Conservation (phyloP, 176 grass and related monocot species). For the Miscanthus lutarioriparius region DNA sequence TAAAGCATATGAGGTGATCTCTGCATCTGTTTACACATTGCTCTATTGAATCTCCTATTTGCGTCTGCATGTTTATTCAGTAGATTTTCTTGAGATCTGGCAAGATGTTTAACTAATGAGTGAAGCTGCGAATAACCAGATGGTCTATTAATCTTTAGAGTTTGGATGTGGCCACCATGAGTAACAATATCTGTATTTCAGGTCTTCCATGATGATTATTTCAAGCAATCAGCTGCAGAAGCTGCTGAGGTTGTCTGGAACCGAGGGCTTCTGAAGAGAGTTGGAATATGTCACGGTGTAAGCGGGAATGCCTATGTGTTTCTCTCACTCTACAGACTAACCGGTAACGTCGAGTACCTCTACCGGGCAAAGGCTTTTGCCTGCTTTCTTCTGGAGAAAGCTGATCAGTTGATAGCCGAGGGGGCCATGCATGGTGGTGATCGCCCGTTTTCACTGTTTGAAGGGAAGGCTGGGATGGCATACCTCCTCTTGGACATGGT, state of each 20-base stretch:
- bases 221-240: conserved; percentile 61
- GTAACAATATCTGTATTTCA: conserved; percentile 36
- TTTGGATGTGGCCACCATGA: not conserved
- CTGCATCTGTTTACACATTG: not conserved
- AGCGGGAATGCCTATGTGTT: conserved; percentile 82
- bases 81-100: not conserved
- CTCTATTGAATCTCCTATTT: not conserved
- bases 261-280: conserved; percentile 78
- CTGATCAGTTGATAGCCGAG: conserved; percentile 58
- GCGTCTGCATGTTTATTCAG: not conserved
- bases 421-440: conserved; percentile 81
- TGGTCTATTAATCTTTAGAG: not conserved
- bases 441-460: conserved; percentile 82
- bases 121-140: not conserved
- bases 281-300: conserved; percentile 85
- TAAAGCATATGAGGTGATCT: conserved; percentile 69
- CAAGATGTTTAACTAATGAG: not conserved
- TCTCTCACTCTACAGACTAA: conserved; percentile 69
- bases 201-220: conserved; percentile 81
- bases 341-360: conserved; percentile 65
- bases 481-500: conserved; percentile 84
- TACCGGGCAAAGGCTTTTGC: conserved; percentile 86
- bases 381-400: conserved; percentile 72
- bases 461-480: conserved; percentile 88
- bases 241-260: conserved; percentile 90